These are phyloP conservation scores for Geotrichum australiense DNA, from an alignment of 1,139 yeast genomes.

Conservation along the genomic window DNA sequence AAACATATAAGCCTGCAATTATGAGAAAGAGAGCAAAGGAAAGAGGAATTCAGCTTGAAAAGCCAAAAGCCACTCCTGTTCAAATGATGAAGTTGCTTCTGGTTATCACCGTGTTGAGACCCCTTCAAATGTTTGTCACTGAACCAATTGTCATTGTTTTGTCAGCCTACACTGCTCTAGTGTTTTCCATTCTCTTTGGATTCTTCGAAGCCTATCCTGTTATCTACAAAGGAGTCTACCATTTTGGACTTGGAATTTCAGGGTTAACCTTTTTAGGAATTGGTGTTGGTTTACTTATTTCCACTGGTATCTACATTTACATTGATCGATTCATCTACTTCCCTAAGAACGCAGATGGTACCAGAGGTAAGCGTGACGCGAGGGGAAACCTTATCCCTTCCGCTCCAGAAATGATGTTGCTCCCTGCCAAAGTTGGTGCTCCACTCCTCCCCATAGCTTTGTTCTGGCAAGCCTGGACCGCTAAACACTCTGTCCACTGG, in stretches of 20 bases:
- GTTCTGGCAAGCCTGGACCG: slow-evolving; percentile 82
- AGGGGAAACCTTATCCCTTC: slow-evolving; percentile 11
- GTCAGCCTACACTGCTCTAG: slow-evolving; percentile 19
- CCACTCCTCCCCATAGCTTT: slow-evolving; percentile 58
- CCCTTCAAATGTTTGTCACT: slow-evolving; percentile 14
- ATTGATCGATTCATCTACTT: slow-evolving; percentile 37
- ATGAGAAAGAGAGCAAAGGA: slow-evolving; percentile 51
- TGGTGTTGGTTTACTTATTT: slow-evolving; percentile 29
- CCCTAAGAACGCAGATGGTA: slow-evolving; percentile 17
- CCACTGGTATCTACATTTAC: slow-evolving; percentile 15
- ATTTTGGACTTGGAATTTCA: slow-evolving; percentile 6
- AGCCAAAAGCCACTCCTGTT: slow-evolving; percentile 26
- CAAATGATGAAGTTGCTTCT: slow-evolving; percentile 38
- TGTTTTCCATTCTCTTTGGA: slow-evolving; percentile 18
- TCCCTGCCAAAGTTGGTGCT: slow-evolving; percentile 41
- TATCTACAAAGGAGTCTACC: slow-evolving; percentile 22
- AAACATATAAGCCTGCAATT: slow-evolving; percentile 60
- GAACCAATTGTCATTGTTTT: slow-evolving; percentile 20
- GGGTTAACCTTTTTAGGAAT: slow-evolving; percentile 16
- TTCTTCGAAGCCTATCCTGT: slow-evolving; percentile 26
- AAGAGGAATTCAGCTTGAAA: slow-evolving; percentile 47
- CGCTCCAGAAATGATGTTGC: slow-evolving; percentile 25
- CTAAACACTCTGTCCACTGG: slow-evolving; percentile 58
- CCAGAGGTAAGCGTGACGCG: slow-evolving; percentile 14
- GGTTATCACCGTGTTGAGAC: slow-evolving; percentile 26